Percentiles rank a stretch among this genome's conserved stretches.
phyloP scores from a whole-genome alignment of 2,329 filamentous ascomycete species.

The Fusarium miscanthi region DNA sequence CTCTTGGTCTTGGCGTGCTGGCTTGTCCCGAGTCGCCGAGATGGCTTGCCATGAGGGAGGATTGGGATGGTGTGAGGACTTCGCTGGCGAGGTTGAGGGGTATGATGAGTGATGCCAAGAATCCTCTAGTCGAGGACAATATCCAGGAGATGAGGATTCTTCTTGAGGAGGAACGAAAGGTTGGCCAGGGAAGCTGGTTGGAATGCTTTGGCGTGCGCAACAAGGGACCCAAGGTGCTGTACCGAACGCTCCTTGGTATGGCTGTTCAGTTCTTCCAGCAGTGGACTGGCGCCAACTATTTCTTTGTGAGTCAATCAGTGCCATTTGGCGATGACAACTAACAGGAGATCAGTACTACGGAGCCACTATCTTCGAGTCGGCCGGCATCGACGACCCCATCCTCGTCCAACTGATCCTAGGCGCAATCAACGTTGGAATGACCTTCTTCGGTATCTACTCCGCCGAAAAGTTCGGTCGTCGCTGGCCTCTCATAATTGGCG shows the following conservation, averaged over 20 bases:
- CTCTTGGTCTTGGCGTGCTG: conserved; percentile 64
- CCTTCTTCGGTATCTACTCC: conserved; percentile 74
- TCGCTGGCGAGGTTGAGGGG: conserved; percentile 65
- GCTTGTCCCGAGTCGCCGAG: conserved; percentile 67
- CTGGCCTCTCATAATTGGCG: conserved; percentile 72
- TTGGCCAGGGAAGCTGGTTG: conserved; percentile 62
- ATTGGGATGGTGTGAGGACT: conserved; percentile 60
- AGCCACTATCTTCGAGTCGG: conserved; percentile 74
- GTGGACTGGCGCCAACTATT: conserved; percentile 70
- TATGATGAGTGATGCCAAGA: conserved; percentile 58
- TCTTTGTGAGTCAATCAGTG: conserved; percentile 63
- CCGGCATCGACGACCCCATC: conserved; percentile 74
- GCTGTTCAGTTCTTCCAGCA: conserved; percentile 74
- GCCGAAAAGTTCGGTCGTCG: conserved; percentile 76
- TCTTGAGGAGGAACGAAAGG: conserved; percentile 58
- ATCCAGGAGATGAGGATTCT: conserved; percentile 63
- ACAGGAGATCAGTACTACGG: conserved; percentile 65
- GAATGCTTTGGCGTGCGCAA: conserved; percentile 69
- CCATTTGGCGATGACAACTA: accelerated
- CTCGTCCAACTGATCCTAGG: conserved; percentile 75
- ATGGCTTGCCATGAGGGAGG: conserved; percentile 62
- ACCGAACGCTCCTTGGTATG: conserved; percentile 73
- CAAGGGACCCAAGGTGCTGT: conserved; percentile 66
- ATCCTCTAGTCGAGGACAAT: conserved; percentile 61
- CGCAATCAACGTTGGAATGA: conserved; percentile 75